Conservation (phyloP, 371 early-diverging fungal species). For the Entomophthora muscae region DNA sequence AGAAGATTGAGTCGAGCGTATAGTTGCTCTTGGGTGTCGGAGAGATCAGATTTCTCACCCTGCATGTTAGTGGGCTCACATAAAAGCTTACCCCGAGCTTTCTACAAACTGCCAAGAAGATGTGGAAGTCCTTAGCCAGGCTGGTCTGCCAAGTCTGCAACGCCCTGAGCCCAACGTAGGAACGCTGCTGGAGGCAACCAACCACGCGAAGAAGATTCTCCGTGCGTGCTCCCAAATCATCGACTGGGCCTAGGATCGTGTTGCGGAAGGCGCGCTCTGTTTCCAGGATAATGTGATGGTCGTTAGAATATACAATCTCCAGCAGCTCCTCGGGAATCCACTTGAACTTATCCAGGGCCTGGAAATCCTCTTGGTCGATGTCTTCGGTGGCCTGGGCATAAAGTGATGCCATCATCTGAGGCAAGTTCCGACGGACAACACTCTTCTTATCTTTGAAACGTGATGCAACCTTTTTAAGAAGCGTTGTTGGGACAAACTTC, state of each 20-base stretch:
- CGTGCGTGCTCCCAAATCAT: neutral
- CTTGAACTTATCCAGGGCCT: slow-evolving; percentile 12
- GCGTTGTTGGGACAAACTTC: slow-evolving; percentile 28
- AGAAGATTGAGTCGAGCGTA: neutral
- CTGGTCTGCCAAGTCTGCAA: slow-evolving; percentile 10
- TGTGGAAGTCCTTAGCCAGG: slow-evolving; percentile 21
- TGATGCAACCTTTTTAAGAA: slow-evolving; percentile 42
- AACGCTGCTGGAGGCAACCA: neutral
- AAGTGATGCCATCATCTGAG: neutral
- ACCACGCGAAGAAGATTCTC: neutral
- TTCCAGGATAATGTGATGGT: slow-evolving; percentile 41
- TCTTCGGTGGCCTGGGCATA: slow-evolving; percentile 1
- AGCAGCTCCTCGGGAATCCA: slow-evolving; percentile 70
- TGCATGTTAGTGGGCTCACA: neutral
- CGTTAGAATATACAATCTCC: slow-evolving; percentile 62
- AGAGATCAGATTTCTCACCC: neutral
- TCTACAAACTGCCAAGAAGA: slow-evolving; percentile 29
- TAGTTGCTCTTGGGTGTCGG: neutral
- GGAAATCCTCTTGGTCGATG: neutral
- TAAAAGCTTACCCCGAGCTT: slow-evolving; percentile 20
- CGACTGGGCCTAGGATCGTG: neutral
- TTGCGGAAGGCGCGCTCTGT: slow-evolving; percentile 11
- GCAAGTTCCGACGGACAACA: neutral
- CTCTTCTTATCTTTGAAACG: slow-evolving; percentile 80
- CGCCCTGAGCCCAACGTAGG: neutral